These are phyloP conservation scores for Penicillium oxalicum DNA, from an alignment of 2,329 filamentous ascomycete species.

Conservation along the genomic window DNA sequence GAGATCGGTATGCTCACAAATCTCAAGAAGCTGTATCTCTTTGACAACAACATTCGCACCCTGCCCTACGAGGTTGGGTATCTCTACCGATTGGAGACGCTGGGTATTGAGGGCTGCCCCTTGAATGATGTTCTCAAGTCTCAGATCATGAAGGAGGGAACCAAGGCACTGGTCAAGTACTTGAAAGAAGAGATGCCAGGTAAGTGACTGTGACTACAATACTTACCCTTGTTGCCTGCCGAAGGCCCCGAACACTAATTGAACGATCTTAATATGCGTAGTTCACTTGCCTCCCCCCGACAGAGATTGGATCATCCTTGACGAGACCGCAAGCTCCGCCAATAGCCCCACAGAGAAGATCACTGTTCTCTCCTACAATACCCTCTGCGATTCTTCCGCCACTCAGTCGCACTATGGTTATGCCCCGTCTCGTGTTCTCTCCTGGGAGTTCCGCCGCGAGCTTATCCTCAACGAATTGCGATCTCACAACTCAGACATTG, in stretches of 20 bases:
- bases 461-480: constrained; percentile 78
- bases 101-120: constrained; percentile 90
- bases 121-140: constrained; percentile 69
- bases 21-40: constrained; percentile 75
- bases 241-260: constrained; percentile 15
- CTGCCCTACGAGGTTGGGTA: constrained; percentile 85
- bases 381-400: constrained; percentile 87
- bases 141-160: constrained; percentile 80
- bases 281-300: constrained; percentile 71
- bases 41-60: constrained; percentile 80
- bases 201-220: constrained; percentile 44
- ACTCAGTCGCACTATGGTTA: constrained; percentile 84
- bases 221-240: background rate
- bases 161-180: constrained; percentile 73
- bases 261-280: constrained; percentile 30
- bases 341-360: constrained; percentile 60
- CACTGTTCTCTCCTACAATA: constrained; percentile 89
- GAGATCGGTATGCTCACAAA: constrained; percentile 97
- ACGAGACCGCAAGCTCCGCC: constrained; percentile 41
- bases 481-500: constrained; percentile 74
- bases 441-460: constrained; percentile 80
- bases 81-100: constrained; percentile 76
- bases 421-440: constrained; percentile 71
- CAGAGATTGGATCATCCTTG: constrained; percentile 73
- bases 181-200: constrained; percentile 79